Evolutionary conservation across 1,139 yeast species (phyloP), one percentile per base, ranked within the genome.

Genomic region (Lodderomyces orthopsilosis): DNA sequence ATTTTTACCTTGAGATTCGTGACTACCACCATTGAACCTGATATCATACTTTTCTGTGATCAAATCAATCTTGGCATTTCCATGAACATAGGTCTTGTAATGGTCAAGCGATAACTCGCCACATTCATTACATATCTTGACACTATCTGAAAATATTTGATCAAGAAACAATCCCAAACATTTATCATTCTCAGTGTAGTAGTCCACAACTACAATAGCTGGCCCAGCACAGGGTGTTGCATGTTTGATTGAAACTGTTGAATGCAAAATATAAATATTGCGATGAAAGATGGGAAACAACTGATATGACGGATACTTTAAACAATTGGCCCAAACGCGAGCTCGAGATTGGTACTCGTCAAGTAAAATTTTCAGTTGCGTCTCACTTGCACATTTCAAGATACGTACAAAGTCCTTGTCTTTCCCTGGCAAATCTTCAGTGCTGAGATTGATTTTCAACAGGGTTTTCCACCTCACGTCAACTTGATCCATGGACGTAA

Each of bases 171-270:
- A 86, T 0, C 98, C 98, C 38, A 94, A 65, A 13, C 96, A 85
- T 58, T 85, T 85, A 58, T 94, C 98, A 48, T 84, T 87, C 40
- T 90, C 96, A 66, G 96, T 83, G 59, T 93, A 94, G 58, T 77
- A 94, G 51, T 91, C 96, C 43, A 91, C 83, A 1, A 83, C 81
- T 23, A 88, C 80, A 26, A 83, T 72, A 43, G 81, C 89, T 0
- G 99, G 98, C 0, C 98, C 98, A 41, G 83, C 72, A 57, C 98
- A 94, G 0, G 98, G 97, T 0, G 96, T 89, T 0, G 95, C 87
- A 38, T 89, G 86, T 51, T 83, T 86, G 12, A 83, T 79, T 4
- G 95, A 87, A 1, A 91, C 93, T 59, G 88, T 79, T 0, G 96
- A 85, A 57, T 85, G 89, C 32, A 93, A 68, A 13, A 90, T 78